These are phyloP conservation scores for Hymenoscyphus occultus DNA, from an alignment of 2,329 filamentous ascomycete species.

Conservation along the genomic window DNA sequence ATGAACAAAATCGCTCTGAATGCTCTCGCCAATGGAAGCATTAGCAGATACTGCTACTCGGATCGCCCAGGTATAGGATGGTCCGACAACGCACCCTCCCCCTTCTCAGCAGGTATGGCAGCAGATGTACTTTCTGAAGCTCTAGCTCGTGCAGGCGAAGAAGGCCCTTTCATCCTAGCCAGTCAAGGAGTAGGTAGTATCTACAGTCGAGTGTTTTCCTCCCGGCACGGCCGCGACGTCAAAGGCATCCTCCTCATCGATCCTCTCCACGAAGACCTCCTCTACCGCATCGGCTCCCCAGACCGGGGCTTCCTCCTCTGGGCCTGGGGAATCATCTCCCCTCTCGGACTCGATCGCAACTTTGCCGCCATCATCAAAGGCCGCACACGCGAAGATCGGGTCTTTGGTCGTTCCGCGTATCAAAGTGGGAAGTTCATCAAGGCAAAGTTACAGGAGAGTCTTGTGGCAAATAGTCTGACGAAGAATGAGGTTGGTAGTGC, in stretches of 20 bases:
- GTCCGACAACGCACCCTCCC: slow-evolving; percentile 89
- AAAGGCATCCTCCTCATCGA: slow-evolving; percentile 83
- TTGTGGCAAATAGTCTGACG: slow-evolving; percentile 81
- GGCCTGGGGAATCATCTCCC: slow-evolving; percentile 80
- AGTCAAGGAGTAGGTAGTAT: slow-evolving; percentile 85
- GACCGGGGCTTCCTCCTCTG: slow-evolving; percentile 79
- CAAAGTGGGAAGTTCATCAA: slow-evolving; percentile 84
- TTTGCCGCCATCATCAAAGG: slow-evolving; percentile 79
- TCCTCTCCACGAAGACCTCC: slow-evolving; percentile 81
- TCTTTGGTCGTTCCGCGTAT: slow-evolving; percentile 76
- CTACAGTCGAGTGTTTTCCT: slow-evolving; percentile 87
- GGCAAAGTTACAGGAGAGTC: slow-evolving; percentile 85
- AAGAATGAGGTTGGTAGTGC: slow-evolving; percentile 78
- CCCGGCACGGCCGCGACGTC: slow-evolving; percentile 72
- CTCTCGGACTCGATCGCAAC: slow-evolving; percentile 79
- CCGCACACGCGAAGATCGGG: slow-evolving; percentile 75
- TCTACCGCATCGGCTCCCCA: slow-evolving; percentile 64
- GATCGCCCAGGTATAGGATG: slow-evolving; percentile 88
- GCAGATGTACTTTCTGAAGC: slow-evolving; percentile 86
- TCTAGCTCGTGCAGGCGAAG: slow-evolving; percentile 73
- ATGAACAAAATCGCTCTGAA: slow-evolving; percentile 78
- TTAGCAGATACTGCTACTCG: slow-evolving; percentile 89
- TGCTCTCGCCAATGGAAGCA: slow-evolving; percentile 74
- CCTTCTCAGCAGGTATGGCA: slow-evolving; percentile 90
- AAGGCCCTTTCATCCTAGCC: slow-evolving; percentile 84